These are phyloP conservation scores for Schrenkiella parvula DNA, from an alignment of 345 rosid genomes.

Conservation along the genomic window DNA sequence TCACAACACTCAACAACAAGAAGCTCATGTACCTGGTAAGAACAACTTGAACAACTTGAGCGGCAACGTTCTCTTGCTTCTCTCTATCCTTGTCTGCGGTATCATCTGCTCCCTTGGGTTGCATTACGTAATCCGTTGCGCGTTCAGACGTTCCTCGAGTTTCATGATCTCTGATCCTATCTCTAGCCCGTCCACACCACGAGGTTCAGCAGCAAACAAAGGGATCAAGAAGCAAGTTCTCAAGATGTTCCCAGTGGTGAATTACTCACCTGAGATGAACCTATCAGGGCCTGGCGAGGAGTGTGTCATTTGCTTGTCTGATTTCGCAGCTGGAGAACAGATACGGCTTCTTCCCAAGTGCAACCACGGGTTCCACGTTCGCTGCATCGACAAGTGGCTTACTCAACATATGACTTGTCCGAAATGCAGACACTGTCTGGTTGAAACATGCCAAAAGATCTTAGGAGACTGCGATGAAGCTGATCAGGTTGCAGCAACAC, in stretches of 20 bases:
- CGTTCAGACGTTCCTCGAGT: conserved; percentile 42
- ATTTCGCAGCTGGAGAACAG: conserved; percentile 41
- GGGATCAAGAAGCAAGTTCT: conserved; percentile 48
- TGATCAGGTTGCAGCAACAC: conserved; percentile 12
- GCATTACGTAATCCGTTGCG: conserved; percentile 49
- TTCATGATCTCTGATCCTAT: conserved; percentile 37
- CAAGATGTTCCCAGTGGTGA: conserved; percentile 44
- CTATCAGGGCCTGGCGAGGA: conserved; percentile 46
- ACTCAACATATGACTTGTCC: conserved; percentile 50
- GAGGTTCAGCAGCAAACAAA: conserved; percentile 17
- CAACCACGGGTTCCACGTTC: conserved; percentile 51
- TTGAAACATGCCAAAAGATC: conserved; percentile 39
- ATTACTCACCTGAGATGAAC: conserved; percentile 39
- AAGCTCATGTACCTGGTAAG: conserved; percentile 19
- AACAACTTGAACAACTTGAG: conserved; percentile 38
- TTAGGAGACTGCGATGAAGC: conserved; percentile 22
- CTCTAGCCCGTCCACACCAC: conserved; percentile 20
- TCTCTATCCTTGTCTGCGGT: conserved; percentile 49
- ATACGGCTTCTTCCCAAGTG: conserved; percentile 54
- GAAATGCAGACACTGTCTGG: conserved; percentile 53
- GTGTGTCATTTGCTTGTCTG: conserved; percentile 60
- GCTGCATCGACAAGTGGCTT: conserved; percentile 56
- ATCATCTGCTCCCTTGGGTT: conserved; percentile 48
- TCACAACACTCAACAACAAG: conserved; percentile 20
- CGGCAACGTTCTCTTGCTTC: conserved; percentile 41